phyloP scores from a whole-genome alignment of 345 rosid genomes.

The Mangifera indica region DNA sequence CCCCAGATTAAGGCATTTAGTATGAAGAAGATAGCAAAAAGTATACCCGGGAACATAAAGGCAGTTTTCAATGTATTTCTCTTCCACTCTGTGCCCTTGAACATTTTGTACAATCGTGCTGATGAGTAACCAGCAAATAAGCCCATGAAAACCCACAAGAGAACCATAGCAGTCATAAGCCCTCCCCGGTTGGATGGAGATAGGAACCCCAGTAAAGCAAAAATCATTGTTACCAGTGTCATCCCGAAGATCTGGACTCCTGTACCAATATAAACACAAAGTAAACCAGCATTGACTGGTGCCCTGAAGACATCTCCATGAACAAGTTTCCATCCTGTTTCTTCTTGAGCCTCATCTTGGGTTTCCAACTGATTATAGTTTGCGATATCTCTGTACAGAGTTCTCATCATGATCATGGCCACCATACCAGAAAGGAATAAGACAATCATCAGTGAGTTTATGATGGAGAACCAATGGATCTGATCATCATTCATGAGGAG shows the following conservation, averaged over 20 bases:
- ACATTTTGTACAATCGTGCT: constrained; percentile 86
- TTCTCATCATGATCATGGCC: constrained; percentile 99
- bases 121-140: constrained; percentile 91
- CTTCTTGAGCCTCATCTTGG: constrained; percentile 98
- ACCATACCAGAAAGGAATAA: constrained; percentile 98
- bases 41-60: constrained; percentile 88
- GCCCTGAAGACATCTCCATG: constrained; percentile 96
- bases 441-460: constrained; percentile 95
- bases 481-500: constrained; percentile 98
- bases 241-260: constrained; percentile 91
- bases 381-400: constrained; percentile 86
- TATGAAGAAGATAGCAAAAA: constrained; percentile 75
- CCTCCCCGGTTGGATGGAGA: constrained; percentile 99
- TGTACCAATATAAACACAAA: constrained; percentile 90
- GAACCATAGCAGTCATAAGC: constrained; percentile 99
- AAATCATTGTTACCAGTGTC: constrained; percentile 96
- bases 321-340: constrained; percentile 98
- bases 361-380: constrained; percentile 95
- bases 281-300: constrained; percentile 74
- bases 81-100: constrained; percentile 97
- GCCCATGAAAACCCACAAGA: constrained; percentile 98
- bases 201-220: constrained; percentile 86
- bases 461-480: constrained; percentile 97
- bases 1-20: constrained; percentile 93
- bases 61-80: constrained; percentile 88